Base-by-base conservation (phyloP, 1,284 basidiomycete species). In the Kwoniella shivajii region DNA sequence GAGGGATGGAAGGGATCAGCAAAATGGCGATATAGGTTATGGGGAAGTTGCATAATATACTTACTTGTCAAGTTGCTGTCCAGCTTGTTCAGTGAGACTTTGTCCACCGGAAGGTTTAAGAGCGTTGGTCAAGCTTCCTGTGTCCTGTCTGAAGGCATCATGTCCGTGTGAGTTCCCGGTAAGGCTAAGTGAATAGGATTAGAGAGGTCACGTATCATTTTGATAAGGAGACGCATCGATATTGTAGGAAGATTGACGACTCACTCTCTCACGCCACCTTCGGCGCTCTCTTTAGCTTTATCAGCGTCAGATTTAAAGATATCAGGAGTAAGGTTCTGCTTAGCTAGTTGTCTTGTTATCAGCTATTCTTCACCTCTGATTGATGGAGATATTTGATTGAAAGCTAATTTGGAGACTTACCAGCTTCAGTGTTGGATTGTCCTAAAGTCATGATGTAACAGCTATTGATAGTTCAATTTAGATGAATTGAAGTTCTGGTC, bases 291-390 rank as follows among this genome's bases (percentile, higher is more conserved):
- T 39, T 63, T 59, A 44, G 57, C 52, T 26, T 57, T 57, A 39
- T 60, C 57, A 16, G 50, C 61, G 34, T 63, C 61, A 14, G 54
- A 59, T 41, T 63, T 63, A 54, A 60, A 48, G n/a, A 60, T 29
- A 41, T 60, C 57, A 22, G 61, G 61, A 16, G 50, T 60, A 30
- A 63, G 27, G 44, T 58, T 47, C 29, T 63, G 56, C 48, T 55
- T 39, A 20, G 37, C 61, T 63, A 36, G 20, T 13, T 6, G 10
- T 14, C 10, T 22, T 16, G 18, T 18, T 16, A 36, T 34, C 13
- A 44, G 14, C 16, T 18, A n/a, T 5, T 18, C 22, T 42, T n/a
- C 26, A 24, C 34, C 20, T 18, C 26, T 10, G 26, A 14, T 27
- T 7, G 22, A n/a, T 27, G 9, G 9, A 6, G 27, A 11, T 22